Percentiles rank a stretch among this genome's conserved stretches.
Conservation (phyloP, 1,284 basidiomycete species). For the Cryptococcus floricola region DNA sequence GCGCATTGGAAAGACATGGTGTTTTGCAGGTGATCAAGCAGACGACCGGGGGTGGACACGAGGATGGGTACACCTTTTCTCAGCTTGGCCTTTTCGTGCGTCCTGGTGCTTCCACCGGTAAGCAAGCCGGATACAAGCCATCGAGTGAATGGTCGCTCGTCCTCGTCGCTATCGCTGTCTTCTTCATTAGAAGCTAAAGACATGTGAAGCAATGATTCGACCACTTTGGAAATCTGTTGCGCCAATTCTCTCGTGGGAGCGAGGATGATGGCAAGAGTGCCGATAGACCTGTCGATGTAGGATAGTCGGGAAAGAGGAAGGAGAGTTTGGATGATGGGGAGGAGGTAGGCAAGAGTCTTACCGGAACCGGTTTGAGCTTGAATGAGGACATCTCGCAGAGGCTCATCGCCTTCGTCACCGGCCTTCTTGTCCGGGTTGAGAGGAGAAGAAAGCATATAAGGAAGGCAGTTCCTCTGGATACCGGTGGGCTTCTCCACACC, state of each 20-base stretch:
- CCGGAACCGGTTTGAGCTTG: slow-evolving; percentile 98
- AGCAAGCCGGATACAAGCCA: slow-evolving; percentile 94
- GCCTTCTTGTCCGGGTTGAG: slow-evolving; percentile 27
- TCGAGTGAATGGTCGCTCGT: slow-evolving; percentile 59
- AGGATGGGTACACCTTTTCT: slow-evolving; percentile 70
- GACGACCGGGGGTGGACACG: slow-evolving; percentile 65
- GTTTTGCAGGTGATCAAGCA: slow-evolving; percentile 72
- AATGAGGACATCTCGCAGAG: slow-evolving; percentile 79
- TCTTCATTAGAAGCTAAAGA: slow-evolving; percentile 53
- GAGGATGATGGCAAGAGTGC: slow-evolving; percentile 90
- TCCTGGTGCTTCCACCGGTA: slow-evolving; percentile 68
- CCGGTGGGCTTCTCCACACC: slow-evolving; percentile 80
- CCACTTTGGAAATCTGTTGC: slow-evolving; percentile 79
- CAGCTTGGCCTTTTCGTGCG: slow-evolving; percentile 69
- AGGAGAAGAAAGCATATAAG: slow-evolving; percentile 59
- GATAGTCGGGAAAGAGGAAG: slow-evolving; percentile 80
- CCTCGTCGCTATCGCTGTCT: slow-evolving; percentile 14
- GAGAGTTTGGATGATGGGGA: slow-evolving; percentile 91
- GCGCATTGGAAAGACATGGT: slow-evolving; percentile 86
- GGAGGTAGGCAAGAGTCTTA: slow-evolving; percentile 90
- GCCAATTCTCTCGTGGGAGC: slow-evolving; percentile 93
- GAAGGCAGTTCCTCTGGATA: slow-evolving; percentile 79
- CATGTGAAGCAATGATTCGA: slow-evolving; percentile 64
- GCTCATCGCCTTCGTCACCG: slow-evolving; percentile 16
- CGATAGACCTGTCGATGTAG: slow-evolving; percentile 79